Percentiles rank a stretch among this genome's conserved stretches.
phyloP scores from a whole-genome alignment of 2,329 filamentous ascomycete species.

The Westerdykella sp. region DNA sequence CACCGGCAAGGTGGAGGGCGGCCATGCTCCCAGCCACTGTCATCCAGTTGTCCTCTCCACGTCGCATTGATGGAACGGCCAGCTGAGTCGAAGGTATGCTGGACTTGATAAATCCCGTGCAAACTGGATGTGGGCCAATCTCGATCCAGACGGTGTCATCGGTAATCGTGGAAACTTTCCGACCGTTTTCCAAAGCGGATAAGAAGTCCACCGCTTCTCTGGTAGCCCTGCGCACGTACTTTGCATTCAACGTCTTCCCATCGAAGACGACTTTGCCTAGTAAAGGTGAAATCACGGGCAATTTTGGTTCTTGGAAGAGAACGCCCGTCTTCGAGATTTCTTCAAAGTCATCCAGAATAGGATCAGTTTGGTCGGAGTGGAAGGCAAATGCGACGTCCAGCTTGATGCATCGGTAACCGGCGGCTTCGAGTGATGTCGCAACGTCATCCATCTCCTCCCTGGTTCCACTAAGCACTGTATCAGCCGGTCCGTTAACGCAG shows the following conservation, averaged over 20 bases:
- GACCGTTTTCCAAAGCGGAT: constrained; percentile 37
- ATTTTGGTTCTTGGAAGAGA: constrained; percentile 7
- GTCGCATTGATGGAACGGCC: constrained; percentile 4
- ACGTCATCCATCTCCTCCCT: constrained; percentile 8
- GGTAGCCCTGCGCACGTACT: constrained; percentile 29
- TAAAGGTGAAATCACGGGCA: constrained; percentile 43
- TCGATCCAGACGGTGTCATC: constrained; percentile 39
- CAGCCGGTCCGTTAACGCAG: constrained; percentile 27
- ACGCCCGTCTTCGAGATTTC: constrained; percentile 27
- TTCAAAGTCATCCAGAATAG: constrained; percentile 40
- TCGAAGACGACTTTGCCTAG: constrained; percentile 39
- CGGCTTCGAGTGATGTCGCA: constrained; percentile 2
- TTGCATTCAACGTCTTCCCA: constrained; percentile 31
- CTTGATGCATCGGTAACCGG: constrained; percentile 7
- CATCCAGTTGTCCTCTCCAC: constrained; percentile 5
- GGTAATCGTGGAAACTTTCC: constrained; percentile 20
- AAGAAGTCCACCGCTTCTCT: constrained; percentile 32
- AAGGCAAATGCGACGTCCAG: constrained; percentile 17
- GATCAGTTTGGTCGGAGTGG: constrained; percentile 32
- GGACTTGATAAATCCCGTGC: constrained; percentile 42
- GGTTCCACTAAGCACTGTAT: constrained; percentile 26
- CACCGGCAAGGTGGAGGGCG: constrained; percentile 49
- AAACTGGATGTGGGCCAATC: constrained; percentile 46
- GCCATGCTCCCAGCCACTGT: constrained; percentile 44
- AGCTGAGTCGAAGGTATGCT: constrained; percentile 9